phyloP scores from a whole-genome alignment of 768 basidiomycete species.

The Mycena rebaudengoi region DNA sequence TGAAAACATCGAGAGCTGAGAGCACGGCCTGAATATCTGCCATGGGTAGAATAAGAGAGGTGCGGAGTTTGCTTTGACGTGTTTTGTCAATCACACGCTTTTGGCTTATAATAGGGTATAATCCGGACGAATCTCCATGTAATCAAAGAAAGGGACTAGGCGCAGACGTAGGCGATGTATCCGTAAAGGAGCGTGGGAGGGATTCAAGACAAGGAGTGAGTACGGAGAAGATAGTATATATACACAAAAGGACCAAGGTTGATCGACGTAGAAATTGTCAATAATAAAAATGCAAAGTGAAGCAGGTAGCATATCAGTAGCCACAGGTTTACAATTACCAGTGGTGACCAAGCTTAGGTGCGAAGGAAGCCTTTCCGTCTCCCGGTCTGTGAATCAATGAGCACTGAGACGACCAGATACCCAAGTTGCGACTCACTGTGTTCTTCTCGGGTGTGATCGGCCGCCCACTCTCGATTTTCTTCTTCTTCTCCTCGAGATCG shows the following conservation, averaged over 20 bases:
- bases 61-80: slow-evolving; percentile 35
- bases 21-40: slow-evolving; percentile 75
- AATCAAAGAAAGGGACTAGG: slow-evolving; percentile 59
- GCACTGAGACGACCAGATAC: slow-evolving; percentile 24
- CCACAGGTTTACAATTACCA: slow-evolving; percentile 40
- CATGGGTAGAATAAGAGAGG: slow-evolving; percentile 52
- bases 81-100: neutral
- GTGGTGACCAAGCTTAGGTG: slow-evolving; percentile 49
- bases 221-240: slow-evolving; percentile 45
- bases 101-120: slow-evolving; percentile 40
- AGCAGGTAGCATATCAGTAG: slow-evolving; percentile 40
- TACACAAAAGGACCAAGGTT: slow-evolving; percentile 45
- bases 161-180: slow-evolving; percentile 59
- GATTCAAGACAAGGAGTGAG: slow-evolving; percentile 57
- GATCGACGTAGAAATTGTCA: slow-evolving; percentile 38
- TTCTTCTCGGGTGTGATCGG: slow-evolving; percentile 96
- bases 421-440: slow-evolving; percentile 61
- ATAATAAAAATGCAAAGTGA: slow-evolving; percentile 39
- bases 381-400: slow-evolving; percentile 51
- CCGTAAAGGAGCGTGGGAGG: slow-evolving; percentile 65
- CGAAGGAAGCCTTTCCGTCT: slow-evolving; percentile 84
- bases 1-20: slow-evolving; percentile 82
- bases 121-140: slow-evolving; percentile 47
- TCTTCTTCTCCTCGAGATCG: slow-evolving; percentile 98
- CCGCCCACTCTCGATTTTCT: slow-evolving; percentile 92